These are phyloP conservation scores for Mentha longifolia DNA, from an alignment of 257 asterid species.

Conservation along the genomic window DNA sequence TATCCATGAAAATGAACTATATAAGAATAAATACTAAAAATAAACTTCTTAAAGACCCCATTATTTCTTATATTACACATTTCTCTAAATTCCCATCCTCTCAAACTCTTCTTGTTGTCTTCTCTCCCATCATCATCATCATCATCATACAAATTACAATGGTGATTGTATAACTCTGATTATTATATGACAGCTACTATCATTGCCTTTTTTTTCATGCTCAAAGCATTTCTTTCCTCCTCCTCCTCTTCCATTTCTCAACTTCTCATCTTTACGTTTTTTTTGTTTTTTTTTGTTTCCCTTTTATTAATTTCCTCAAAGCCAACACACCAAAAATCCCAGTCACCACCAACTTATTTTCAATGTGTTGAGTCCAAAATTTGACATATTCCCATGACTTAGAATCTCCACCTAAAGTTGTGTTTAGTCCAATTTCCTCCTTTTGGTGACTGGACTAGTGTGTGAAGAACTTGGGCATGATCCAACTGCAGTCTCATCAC, in stretches of 20 bases:
- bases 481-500: conserved; percentile 50
- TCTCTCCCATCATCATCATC: conserved; percentile 25
- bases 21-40: conserved; percentile 24
- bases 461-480: conserved; percentile 60
- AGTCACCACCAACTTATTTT: conserved; percentile 32
- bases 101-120: background rate
- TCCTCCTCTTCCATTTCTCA: conserved; percentile 24
- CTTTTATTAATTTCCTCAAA: conserved; percentile 4
- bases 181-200: conserved; percentile 22
- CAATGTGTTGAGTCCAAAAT: background rate
- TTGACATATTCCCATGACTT: conserved; percentile 20
- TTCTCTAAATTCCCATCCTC: conserved; percentile 25
- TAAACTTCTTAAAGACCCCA: background rate
- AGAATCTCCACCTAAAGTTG: conserved; percentile 35
- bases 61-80: conserved; percentile 13
- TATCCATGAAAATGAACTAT: conserved; percentile 3
- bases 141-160: conserved; percentile 25
- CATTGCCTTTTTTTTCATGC: conserved; percentile 30
- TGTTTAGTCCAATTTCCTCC: conserved; percentile 59
- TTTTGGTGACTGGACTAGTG: conserved; percentile 51
- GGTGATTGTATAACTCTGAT: conserved; percentile 10
- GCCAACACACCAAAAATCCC: conserved; percentile 29
- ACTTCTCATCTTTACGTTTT: background rate
- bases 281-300: background rate
- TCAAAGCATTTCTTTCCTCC: conserved; percentile 23